Conservation (phyloP, 352 stramenopile species). For the Pythium rhizo-oryzae region DNA sequence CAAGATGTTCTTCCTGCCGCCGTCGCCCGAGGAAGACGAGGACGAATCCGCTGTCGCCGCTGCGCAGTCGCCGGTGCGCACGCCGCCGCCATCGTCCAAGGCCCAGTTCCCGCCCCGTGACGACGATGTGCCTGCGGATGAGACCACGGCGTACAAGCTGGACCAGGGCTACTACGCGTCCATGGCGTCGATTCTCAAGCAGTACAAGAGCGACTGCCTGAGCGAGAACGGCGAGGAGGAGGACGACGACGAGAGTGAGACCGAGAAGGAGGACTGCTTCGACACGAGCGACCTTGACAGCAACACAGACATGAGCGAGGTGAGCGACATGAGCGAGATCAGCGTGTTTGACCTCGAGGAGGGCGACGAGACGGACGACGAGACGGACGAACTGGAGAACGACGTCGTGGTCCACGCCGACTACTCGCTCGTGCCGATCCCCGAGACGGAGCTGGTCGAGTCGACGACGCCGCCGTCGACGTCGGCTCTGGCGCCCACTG, state of each 20-base stretch:
- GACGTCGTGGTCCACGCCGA: constrained; percentile 4
- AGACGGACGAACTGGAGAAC: constrained; percentile 5
- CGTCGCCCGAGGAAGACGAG: constrained; percentile 8
- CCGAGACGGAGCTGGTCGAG: constrained; percentile 17
- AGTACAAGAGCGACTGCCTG: constrained; percentile 21
- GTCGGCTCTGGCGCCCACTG: neutral
- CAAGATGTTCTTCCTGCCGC: constrained; percentile 19
- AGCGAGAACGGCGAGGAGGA: constrained; percentile 5
- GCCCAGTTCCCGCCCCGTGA: neutral
- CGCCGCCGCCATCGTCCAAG: neutral
- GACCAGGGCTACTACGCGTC: constrained; percentile 22
- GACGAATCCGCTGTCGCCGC: neutral
- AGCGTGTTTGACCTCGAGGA: constrained; percentile 27
- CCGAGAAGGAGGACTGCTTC: constrained; percentile 9
- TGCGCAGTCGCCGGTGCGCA: neutral
- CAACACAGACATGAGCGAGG: constrained; percentile 18
- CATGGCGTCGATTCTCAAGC: constrained; percentile 22
- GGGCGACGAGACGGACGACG: constrained; percentile 13
- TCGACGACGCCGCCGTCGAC: neutral
- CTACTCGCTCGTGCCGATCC: constrained; percentile 10
- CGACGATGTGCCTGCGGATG: constrained; percentile 4
- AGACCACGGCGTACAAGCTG: constrained; percentile 19
- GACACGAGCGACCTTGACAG: constrained; percentile 23
- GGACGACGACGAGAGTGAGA: constrained; percentile 17
- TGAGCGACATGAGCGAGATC: constrained; percentile 22